Percentiles rank a stretch among this genome's conserved stretches.
Conservation (phyloP, 208 protist species). For the Wallacemonas rigidus region DNA sequence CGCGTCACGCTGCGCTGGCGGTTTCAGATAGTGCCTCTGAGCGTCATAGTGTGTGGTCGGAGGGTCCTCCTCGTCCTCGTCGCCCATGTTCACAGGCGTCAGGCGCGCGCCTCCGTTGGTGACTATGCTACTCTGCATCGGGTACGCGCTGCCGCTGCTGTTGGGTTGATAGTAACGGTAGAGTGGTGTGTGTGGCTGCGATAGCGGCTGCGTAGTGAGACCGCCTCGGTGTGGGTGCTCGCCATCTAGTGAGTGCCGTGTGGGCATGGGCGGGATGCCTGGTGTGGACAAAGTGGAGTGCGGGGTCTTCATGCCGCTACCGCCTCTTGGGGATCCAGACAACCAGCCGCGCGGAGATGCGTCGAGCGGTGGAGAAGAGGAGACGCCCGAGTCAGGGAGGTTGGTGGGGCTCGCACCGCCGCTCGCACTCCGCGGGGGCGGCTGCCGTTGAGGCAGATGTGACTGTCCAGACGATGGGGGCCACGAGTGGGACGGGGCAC, state of each 20-base stretch:
- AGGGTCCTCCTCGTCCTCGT: conserved; percentile 15
- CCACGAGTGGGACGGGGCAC: no score
- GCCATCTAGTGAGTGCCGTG: neutral
- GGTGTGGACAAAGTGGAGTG: conserved; percentile 7
- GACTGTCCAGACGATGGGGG: no score
- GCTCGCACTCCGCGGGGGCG: neutral
- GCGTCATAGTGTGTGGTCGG: conserved; percentile 17
- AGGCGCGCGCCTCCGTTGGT: neutral
- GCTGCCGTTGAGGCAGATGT: no score
- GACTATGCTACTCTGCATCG: neutral
- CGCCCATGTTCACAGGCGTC: neutral
- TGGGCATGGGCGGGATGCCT: neutral
- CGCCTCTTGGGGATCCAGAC: neutral
- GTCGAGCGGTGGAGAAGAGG: neutral
- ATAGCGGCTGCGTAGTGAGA: neutral
- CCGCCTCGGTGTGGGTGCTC: neutral
- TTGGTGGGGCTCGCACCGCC: neutral
- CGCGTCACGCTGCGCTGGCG: conserved; percentile 8
- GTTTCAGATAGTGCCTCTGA: conserved; percentile 12
- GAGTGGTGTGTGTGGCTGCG: neutral
- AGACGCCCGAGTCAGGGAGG: no score
- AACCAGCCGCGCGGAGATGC: neutral
- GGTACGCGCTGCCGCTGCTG: no score
- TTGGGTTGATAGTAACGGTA: no score
- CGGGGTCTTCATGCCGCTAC: neutral